Conservation (phyloP, 306 rosid species). For the Vigna radiata region DNA sequence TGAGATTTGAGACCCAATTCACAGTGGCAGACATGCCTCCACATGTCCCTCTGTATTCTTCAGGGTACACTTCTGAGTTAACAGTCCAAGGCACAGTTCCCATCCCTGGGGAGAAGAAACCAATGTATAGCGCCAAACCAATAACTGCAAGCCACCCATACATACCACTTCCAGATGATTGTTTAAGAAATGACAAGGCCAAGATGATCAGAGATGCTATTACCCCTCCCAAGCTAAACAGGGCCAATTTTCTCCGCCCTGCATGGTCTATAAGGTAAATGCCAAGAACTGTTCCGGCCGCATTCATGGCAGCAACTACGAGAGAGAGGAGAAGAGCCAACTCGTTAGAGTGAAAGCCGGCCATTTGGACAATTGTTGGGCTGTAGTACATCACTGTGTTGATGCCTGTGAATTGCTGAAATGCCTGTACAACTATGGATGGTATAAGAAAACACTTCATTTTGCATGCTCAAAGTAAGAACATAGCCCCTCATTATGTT, state of each 20-base stretch:
- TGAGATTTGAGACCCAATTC: constrained; percentile 86
- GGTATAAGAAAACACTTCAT: constrained; percentile 25
- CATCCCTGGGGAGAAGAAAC: constrained; percentile 90
- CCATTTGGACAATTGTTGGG: constrained; percentile 97
- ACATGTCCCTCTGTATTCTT: constrained; percentile 79
- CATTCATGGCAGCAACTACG: constrained; percentile 80
- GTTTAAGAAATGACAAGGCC: constrained; percentile 58
- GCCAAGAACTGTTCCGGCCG: constrained; percentile 79
- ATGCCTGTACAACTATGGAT: constrained; percentile 65
- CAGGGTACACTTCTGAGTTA: constrained; percentile 92
- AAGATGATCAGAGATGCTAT: constrained; percentile 67
- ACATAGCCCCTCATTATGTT: not conserved
- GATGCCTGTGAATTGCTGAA: constrained; percentile 95
- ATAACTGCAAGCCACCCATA: constrained; percentile 76
- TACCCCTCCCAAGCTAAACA: constrained; percentile 80
- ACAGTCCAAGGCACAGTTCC: constrained; percentile 96
- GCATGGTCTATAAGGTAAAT: constrained; percentile 82
- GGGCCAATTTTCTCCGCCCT: constrained; percentile 75
- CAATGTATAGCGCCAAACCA: constrained; percentile 78
- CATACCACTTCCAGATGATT: constrained; percentile 56
- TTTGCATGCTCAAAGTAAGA: constrained; percentile 13
- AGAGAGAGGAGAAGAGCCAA: constrained; percentile 86
- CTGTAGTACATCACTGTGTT: constrained; percentile 98
- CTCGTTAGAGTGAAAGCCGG: constrained; percentile 79
- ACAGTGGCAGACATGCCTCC: constrained; percentile 98